Conservation (phyloP, 495 filamentous ascomycete genomes). For the Neurospora sp. region DNA sequence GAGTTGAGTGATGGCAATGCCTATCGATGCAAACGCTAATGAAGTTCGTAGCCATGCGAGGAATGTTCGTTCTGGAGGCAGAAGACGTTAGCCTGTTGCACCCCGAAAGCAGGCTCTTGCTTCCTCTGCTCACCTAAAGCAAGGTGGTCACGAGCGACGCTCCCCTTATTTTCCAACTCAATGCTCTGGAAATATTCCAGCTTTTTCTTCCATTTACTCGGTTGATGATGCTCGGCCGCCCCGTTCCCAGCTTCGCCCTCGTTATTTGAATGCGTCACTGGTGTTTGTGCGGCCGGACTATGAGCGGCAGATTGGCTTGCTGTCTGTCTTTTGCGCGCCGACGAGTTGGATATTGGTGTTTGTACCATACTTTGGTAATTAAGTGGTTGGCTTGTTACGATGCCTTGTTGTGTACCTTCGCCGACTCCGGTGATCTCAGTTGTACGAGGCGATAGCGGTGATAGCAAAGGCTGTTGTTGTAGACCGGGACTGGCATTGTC, state of each 20-base stretch:
- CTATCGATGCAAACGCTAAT: conserved; percentile 90
- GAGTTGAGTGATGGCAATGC: conserved; percentile 90
- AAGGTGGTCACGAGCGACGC: conserved; percentile 88
- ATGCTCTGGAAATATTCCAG: conserved; percentile 68
- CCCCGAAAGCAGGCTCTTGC: background rate
- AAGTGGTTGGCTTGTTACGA: conserved; percentile 21
- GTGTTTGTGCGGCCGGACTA: background rate
- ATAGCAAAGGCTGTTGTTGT: conserved; percentile 12
- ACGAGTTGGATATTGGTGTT: conserved; percentile 2
- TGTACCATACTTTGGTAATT: conserved; percentile 29
- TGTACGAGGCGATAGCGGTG: conserved; percentile 1
- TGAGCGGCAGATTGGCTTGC: conserved; percentile 5
- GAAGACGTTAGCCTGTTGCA: conserved; percentile 8
- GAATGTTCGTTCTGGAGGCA: conserved; percentile 75
- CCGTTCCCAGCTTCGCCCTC: conserved; percentile 1
- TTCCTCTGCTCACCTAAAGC: conserved; percentile 60
- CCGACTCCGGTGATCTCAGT: conserved; percentile 10
- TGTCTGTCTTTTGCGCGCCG: conserved; percentile 10
- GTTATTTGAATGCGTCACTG: background rate
- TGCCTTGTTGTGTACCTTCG: conserved; percentile 11
- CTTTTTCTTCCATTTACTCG: conserved; percentile 26
- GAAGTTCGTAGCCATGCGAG: conserved; percentile 95
- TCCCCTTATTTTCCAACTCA: conserved; percentile 94
- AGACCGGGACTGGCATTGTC: conserved; percentile 13
- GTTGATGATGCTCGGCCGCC: conserved; percentile 5